Evolutionary conservation across 345 rosid species (phyloP).

Genomic region (Isatis tinctoria): DNA sequence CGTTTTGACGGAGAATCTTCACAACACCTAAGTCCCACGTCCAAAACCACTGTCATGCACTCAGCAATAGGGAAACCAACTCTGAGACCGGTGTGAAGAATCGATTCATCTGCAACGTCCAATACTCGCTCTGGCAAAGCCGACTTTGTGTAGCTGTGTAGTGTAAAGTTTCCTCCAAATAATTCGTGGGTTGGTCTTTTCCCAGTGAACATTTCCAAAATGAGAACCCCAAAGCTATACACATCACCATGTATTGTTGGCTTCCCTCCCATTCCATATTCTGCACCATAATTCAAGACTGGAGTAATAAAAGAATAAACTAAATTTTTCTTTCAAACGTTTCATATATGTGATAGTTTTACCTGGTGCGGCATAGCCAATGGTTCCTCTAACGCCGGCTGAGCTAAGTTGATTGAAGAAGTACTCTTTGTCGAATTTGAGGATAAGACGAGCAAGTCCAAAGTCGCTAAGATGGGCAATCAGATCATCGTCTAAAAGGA

Average conservation of each 20-base stretch:
- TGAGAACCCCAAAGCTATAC: background rate
- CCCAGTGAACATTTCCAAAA: constrained; percentile 6
- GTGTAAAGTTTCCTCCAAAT: too few species aligned
- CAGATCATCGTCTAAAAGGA: too few species aligned
- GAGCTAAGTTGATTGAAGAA: background rate
- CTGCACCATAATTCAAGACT: background rate
- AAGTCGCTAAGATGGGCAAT: too few species aligned
- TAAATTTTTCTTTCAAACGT: background rate
- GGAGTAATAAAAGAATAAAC: background rate
- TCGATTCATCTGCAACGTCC: too few species aligned
- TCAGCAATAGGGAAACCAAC: too few species aligned
- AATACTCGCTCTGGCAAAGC: too few species aligned
- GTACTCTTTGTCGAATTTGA: background rate
- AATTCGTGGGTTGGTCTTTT: constrained; percentile 17
- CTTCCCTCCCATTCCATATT: constrained; percentile 35
- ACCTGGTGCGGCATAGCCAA: background rate
- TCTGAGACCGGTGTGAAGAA: too few species aligned
- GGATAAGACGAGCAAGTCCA: background rate
- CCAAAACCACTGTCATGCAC: too few species aligned
- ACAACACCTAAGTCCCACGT: too few species aligned
- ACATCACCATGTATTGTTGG: constrained; percentile 21
- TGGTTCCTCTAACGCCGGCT: background rate
- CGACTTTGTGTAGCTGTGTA: too few species aligned
- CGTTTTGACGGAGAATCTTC: too few species aligned
- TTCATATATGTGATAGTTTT: background rate